Evolutionary conservation across 2,329 filamentous ascomycete genomes (phyloP).

Genomic region (Colletotrichum sp.): DNA sequence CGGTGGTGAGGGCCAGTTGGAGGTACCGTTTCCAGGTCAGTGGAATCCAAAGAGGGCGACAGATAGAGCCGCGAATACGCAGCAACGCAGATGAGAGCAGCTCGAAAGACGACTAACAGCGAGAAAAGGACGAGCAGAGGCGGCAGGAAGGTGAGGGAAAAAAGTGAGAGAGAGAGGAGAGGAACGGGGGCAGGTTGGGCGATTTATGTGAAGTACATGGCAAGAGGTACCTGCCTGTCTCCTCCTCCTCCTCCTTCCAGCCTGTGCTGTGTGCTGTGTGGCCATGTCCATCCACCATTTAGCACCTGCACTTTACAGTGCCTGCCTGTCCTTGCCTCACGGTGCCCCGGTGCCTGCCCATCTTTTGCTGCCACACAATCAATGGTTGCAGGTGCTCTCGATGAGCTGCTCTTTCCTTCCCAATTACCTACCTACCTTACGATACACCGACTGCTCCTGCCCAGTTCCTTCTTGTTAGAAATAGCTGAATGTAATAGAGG

Average conservation of each 20-base stretch:
- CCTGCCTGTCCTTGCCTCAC: neutral
- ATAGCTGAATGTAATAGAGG: neutral
- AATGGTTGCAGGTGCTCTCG: neutral
- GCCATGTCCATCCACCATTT: neutral
- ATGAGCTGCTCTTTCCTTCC: neutral
- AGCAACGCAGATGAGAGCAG: neutral
- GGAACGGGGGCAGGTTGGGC: constrained; percentile 15
- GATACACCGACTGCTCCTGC: neutral
- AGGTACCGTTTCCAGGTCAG: neutral
- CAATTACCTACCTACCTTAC: neutral
- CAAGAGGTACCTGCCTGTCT: neutral
- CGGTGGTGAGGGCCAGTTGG: neutral
- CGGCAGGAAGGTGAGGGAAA: constrained; percentile 10
- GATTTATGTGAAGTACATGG: constrained; percentile 21
- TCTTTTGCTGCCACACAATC: neutral
- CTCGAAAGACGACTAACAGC: neutral
- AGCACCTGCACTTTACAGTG: neutral
- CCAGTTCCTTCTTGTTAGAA: neutral
- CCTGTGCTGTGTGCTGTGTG: neutral
- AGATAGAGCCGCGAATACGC: neutral
- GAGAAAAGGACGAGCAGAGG: constrained; percentile 2
- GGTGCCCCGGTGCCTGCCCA: neutral
- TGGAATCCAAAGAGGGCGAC: neutral
- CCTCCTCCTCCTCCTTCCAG: neutral
- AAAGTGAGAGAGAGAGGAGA: constrained; percentile 2